Conservation (phyloP, 768 basidiomycete species). For the Rubroboletus satanas region DNA sequence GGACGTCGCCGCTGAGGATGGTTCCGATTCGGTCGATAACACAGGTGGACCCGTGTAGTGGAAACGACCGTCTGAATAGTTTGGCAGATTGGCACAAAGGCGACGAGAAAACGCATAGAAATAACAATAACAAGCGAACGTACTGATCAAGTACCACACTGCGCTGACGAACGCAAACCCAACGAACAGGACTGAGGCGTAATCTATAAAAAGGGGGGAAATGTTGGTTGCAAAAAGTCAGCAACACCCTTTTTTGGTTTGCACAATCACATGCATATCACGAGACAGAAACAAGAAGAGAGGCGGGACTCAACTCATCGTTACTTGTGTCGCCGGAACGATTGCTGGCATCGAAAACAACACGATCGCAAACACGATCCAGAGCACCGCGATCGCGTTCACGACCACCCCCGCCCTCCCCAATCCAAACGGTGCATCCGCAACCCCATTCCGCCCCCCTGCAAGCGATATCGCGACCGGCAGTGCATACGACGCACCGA, state of each 20-base stretch:
- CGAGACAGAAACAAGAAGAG: background rate
- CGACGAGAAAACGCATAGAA: too few relatives aligned
- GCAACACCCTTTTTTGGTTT: background rate
- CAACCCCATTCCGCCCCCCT: constrained; percentile 41
- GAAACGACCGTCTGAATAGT: constrained; percentile 37
- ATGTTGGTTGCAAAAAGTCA: background rate
- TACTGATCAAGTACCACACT: constrained; percentile 58
- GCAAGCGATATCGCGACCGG: constrained; percentile 53
- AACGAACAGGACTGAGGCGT: constrained; percentile 63
- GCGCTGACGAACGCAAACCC: constrained; percentile 57
- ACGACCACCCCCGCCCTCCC: constrained; percentile 44
- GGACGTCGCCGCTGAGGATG: background rate
- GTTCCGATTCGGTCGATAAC: constrained; percentile 14
- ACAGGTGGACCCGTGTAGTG: constrained; percentile 45
- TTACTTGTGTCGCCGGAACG: constrained; percentile 47
- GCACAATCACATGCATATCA: background rate
- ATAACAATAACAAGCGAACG: constrained; percentile 17
- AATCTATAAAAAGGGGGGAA: constrained; percentile 39
- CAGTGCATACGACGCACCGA: constrained; percentile 61
- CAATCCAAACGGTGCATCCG: constrained; percentile 48
- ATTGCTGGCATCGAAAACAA: constrained; percentile 67
- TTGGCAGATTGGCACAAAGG: too few relatives aligned
- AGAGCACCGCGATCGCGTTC: constrained; percentile 53
- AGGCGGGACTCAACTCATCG: constrained; percentile 41
- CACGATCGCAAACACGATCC: constrained; percentile 59